Conservation (phyloP, 441 rosid genomes). For the Populus trichocarpa region DNA sequence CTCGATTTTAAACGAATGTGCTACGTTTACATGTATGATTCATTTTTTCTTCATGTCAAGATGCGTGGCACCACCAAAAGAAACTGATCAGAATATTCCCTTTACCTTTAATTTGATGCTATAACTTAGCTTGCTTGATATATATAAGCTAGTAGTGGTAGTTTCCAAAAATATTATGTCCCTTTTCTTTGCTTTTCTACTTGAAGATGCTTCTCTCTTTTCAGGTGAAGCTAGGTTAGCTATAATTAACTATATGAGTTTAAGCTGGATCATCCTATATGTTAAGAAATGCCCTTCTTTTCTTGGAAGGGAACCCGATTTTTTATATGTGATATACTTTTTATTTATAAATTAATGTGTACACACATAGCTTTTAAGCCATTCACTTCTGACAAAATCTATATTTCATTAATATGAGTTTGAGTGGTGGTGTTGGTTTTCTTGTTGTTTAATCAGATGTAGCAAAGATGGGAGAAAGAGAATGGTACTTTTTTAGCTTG, state of each 20-base stretch:
- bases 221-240: background rate
- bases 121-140: background rate
- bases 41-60: background rate
- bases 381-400: background rate
- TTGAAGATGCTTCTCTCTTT: background rate
- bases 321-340: too few relatives aligned
- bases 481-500: constrained; percentile 93
- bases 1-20: too few relatives aligned
- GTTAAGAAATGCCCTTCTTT: too few relatives aligned
- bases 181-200: background rate
- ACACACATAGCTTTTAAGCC: too few relatives aligned
- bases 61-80: background rate
- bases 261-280: background rate
- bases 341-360: too few relatives aligned
- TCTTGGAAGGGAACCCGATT: background rate
- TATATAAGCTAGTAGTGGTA: too few relatives aligned
- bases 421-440: background rate
- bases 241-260: background rate
- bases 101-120: too few relatives aligned
- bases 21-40: too few relatives aligned
- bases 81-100: background rate
- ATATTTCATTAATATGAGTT: background rate
- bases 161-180: background rate
- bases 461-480: constrained; percentile 93
- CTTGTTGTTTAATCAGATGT: constrained; percentile 37